phyloP scores from a whole-genome alignment of 441 rosid species.

The Corymbia calophylla region DNA sequence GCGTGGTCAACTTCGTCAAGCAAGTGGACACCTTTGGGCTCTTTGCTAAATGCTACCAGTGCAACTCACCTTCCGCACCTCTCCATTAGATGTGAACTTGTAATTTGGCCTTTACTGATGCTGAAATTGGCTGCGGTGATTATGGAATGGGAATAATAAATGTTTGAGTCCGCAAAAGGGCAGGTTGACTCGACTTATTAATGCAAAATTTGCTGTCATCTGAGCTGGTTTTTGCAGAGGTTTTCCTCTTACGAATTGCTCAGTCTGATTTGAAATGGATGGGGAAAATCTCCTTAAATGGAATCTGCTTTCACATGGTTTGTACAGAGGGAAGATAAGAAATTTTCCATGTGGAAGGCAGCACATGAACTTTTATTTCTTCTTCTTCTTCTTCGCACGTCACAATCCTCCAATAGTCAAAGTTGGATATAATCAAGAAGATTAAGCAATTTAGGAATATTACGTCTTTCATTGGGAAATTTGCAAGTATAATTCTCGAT shows the following conservation, averaged over 20 bases:
- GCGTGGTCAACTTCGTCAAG: conserved; percentile 41
- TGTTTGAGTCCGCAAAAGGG: neutral
- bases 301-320: neutral
- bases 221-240: neutral
- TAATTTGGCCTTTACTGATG: neutral
- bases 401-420: no score
- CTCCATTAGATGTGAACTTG: neutral
- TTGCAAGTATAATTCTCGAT: neutral
- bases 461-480: neutral
- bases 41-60: conserved; percentile 60
- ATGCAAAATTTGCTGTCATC: neutral
- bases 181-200: neutral
- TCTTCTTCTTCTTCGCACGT: neutral
- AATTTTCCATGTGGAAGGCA: neutral
- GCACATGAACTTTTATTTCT: neutral
- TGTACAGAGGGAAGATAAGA: neutral
- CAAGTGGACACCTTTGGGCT: conserved; percentile 52
- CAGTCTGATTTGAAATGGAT: neutral
- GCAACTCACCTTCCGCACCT: neutral
- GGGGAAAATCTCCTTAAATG: neutral
- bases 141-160: neutral
- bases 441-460: neutral
- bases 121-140: neutral
- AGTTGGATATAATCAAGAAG: neutral
- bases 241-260: neutral